Base-by-base conservation (phyloP, 2,329 filamentous ascomycete species). In the Pyricularia grisea region DNA sequence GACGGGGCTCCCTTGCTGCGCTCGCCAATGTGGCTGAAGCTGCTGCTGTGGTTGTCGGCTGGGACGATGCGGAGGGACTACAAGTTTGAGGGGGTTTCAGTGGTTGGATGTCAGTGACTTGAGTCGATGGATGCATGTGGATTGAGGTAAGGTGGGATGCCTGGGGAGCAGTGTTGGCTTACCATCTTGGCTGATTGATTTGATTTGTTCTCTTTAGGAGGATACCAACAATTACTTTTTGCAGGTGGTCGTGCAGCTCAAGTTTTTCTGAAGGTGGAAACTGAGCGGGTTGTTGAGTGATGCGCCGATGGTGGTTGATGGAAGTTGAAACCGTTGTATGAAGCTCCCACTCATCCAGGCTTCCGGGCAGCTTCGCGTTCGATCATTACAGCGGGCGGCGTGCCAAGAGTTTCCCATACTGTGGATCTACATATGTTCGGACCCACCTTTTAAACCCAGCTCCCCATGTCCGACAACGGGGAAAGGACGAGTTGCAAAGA, bases 51-150 rank as follows among this genome's bases (percentile, higher is more conserved):
- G 73, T 83, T 77, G 75, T 88, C 80, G 71, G 88, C 79, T 77
- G 95, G 95, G 74, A 92, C 88, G 82, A 99, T 91, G 82, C 93
- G 93, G 86, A 98, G 91, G 77, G 92, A 91, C 92, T 96, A 79
- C 65, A 70, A 71, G 67, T 70, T 42, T 67, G 27, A 2, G 27
- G 27, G 27, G 67, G 68, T 69, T 58, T 70, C 60, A 68, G 72
- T 72, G 71, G 71, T 72, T 70, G 70, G 69, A 31, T 10, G 14
- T 36, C n/a, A 42, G 65, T 50, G 31, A 12, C 36, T 23, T 27
- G 25, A 66, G 33, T 71, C 71, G 73, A 42, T 70, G 69, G 66
- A 31, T 14, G 23, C 11, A 30, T 66, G n/a, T 17, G 64, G 31
- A 28, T 31, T n/a, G 63, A 20, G 28, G 23, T 31, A 67, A 42